Base-by-base conservation (phyloP, 495 filamentous ascomycete species). In the Aspergillus egyptiacus region DNA sequence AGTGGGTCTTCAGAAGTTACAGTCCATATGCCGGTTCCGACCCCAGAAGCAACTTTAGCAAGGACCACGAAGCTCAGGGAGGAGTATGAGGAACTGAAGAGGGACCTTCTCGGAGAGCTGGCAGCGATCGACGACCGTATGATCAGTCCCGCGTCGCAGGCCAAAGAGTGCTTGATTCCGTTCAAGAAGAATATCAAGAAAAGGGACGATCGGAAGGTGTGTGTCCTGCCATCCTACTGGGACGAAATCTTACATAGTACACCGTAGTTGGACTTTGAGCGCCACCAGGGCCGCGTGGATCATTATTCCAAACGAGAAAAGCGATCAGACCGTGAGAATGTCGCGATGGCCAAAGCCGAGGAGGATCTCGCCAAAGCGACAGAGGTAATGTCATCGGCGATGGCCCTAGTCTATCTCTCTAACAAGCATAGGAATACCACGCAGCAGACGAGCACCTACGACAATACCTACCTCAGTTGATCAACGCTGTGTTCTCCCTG, bases 141-240 rank as follows among this genome's bases (percentile, higher is more conserved):
- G 46, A 75, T 94, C 31, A 74, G 74, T 51, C 89, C 91, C 1
- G 84, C 87, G 3, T 74, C 73, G 15, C 77, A 85, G 41, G 88
- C 86, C 2, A 85, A 83, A 59, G 81, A 85, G 40, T 80, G 63
- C 33, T 72, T 95, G 48, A 74, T 79, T 47, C 85, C 87, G 0
- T 73, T 95, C 62, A 85, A 89, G 60, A 96, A 91, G 67, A 85
- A 85, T 2, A 91, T 97, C 63, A 95, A 95, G 71, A 91, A 88
- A 60, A 75, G 91, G 32, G 88, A 94, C 57, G 85, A 95, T 57
- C 89, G 84, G 67, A 86, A 95, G 72, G 79, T 79, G 41, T n/a
- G 62, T 45, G 13, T 11, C 13, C 15, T 14, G 11, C 7, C 23
- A n/a, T 27, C 27, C 10, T 24, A 24, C 8, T 33, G 2, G 18